A percentile compares a stretch with the other conserved stretches of the same genome.
Conservation (phyloP, 2,329 filamentous ascomycete species). For the Aspergillus tanneri region DNA sequence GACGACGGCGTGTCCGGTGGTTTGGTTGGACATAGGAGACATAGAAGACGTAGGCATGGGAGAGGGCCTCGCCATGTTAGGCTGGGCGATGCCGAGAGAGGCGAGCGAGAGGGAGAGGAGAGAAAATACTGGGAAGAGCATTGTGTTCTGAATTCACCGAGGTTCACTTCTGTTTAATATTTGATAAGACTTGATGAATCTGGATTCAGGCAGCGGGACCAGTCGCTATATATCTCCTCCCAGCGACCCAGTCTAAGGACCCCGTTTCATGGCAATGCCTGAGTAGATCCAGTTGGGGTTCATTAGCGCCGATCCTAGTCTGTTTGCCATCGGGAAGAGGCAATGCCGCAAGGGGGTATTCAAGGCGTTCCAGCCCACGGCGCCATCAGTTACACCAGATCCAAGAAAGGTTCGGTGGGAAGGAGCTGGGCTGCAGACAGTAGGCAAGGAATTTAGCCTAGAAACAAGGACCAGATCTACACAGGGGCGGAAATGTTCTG, state of each 20-base stretch:
- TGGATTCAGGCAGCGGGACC: not conserved
- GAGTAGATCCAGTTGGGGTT: not conserved
- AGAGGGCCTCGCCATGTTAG: not conserved
- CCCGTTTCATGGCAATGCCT: not conserved
- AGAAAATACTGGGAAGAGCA: not conserved
- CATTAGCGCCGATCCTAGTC: not conserved
- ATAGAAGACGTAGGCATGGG: constrained; percentile 7
- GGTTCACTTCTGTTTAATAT: no score
- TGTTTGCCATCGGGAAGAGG: not conserved
- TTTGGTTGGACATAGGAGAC: constrained; percentile 1
- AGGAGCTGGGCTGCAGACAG: not conserved
- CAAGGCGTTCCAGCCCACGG: not conserved
- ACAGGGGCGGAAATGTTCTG: not conserved
- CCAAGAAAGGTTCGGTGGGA: not conserved
- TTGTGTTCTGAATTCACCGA: not conserved
- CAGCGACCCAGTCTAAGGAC: not conserved
- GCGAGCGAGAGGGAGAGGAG: not conserved
- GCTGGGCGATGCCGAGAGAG: not conserved
- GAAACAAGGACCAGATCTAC: not conserved
- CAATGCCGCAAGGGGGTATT: not conserved
- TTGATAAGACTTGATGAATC: not conserved
- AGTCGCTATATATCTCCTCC: not conserved
- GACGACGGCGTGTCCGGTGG: constrained; percentile 35
- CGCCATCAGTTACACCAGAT: not conserved
- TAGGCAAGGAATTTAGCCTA: not conserved